A percentile compares a stretch with the other conserved stretches of the same genome.
Conservation (phyloP, 139 green algal species). For the Picochlorum sp. region DNA sequence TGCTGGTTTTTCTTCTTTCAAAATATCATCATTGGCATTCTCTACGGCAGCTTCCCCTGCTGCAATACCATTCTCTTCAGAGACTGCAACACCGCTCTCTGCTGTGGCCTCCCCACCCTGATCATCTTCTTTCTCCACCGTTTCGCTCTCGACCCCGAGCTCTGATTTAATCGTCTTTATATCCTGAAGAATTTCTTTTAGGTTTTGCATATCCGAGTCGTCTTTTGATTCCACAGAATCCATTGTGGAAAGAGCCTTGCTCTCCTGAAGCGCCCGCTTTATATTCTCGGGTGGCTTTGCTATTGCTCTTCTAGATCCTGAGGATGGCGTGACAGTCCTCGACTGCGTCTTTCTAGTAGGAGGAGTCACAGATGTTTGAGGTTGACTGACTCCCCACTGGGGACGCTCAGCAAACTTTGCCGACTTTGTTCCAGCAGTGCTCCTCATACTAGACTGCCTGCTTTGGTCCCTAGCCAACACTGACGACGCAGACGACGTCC, state of each 20-base stretch:
- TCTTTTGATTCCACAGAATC: neutral
- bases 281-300: constrained; percentile 1
- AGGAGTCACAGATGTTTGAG: neutral
- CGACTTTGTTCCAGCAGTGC: neutral
- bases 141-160: neutral
- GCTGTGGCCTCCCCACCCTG: no score
- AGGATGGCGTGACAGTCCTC: no score
- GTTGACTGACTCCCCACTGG: neutral
- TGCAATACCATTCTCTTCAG: no score
- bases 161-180: neutral
- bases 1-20: no score
- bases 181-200: neutral
- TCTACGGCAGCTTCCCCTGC: no score
- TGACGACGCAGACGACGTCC: no score
- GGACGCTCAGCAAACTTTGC: neutral
- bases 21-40: no score
- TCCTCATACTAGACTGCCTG: neutral
- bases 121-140: no score
- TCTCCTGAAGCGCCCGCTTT: neutral
- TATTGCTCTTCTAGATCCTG: neutral
- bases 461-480: neutral
- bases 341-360: neutral
- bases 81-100: no score
- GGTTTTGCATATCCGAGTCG: neutral
- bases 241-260: neutral